Percentiles rank a stretch among this genome's conserved stretches.
These are phyloP conservation scores for Diaporthe humulicola DNA, from an alignment of 2,329 filamentous ascomycete genomes.

Conservation along the genomic window DNA sequence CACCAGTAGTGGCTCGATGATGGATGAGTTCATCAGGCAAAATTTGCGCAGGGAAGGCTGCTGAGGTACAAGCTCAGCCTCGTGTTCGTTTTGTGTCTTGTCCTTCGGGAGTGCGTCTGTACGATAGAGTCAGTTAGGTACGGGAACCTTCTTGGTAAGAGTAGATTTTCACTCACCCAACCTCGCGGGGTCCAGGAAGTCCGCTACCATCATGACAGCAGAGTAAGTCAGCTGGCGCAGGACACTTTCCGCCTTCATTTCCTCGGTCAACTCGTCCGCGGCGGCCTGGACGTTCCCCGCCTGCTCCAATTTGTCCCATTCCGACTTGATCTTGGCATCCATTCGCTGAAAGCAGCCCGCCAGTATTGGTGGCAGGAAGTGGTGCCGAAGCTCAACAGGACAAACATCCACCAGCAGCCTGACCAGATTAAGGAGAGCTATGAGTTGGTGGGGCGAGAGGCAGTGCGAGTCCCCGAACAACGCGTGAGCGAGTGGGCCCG, in stretches of 20 bases:
- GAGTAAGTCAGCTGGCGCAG: conserved; percentile 92
- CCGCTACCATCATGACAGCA: conserved; percentile 90
- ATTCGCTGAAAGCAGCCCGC: conserved; percentile 87
- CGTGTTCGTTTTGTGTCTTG: conserved; percentile 25
- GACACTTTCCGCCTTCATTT: conserved; percentile 99
- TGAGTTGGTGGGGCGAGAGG: conserved; percentile 92
- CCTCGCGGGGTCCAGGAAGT: conserved; percentile 83
- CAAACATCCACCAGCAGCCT: conserved; percentile 93
- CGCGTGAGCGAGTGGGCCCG: conserved; percentile 84
- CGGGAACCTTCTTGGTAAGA: neutral
- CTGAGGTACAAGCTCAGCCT: conserved; percentile 21
- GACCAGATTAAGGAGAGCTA: conserved; percentile 90
- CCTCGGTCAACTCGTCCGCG: conserved; percentile 86
- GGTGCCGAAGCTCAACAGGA: conserved; percentile 79
- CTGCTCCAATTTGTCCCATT: conserved; percentile 85
- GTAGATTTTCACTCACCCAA: conserved; percentile 64
- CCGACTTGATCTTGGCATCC: conserved; percentile 85
- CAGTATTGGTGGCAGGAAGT: conserved; percentile 89
- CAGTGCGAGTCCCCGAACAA: conserved; percentile 86
- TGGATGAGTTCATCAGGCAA: conserved; percentile 80
- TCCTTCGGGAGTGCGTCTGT: conserved; percentile 32
- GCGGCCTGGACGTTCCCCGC: conserved; percentile 73
- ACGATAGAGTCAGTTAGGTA: conserved; percentile 28
- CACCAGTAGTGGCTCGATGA: conserved; percentile 89
- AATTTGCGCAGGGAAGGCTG: conserved; percentile 81